Evolutionary conservation across 495 filamentous ascomycete genomes (phyloP).

Genomic region (Stereocaulon alpinum): DNA sequence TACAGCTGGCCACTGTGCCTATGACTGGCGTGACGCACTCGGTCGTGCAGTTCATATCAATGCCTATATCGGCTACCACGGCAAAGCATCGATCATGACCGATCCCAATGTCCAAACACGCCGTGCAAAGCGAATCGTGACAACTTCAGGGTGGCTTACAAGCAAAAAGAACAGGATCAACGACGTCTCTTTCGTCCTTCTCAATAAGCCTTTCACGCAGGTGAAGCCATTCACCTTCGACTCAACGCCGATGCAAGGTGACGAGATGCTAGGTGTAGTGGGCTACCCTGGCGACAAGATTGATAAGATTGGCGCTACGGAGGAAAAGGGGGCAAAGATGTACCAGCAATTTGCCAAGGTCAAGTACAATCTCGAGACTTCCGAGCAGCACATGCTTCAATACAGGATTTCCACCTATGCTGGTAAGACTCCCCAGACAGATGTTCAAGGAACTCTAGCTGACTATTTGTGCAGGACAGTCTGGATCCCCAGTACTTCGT

Average conservation of each 20-base stretch:
- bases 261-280: constrained; percentile 30
- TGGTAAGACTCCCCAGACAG: constrained; percentile 18
- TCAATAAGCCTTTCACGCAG: constrained; percentile 30
- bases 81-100: constrained; percentile 19
- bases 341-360: constrained; percentile 28
- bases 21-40: constrained; percentile 28
- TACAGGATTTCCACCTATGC: constrained; percentile 31
- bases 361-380: constrained; percentile 23
- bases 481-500: constrained; percentile 29
- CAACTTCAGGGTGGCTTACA: constrained; percentile 30
- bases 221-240: constrained; percentile 25
- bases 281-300: constrained; percentile 34
- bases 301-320: constrained; percentile 15
- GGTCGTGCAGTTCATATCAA: constrained; percentile 28
- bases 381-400: constrained; percentile 26
- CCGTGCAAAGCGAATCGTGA: constrained; percentile 27
- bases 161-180: constrained; percentile 23
- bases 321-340: constrained; percentile 34
- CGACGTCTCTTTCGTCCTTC: constrained; percentile 32
- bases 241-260: constrained; percentile 26
- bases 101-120: constrained; percentile 28
- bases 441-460: neutral
- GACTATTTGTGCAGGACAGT: constrained; percentile 23
- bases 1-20: constrained; percentile 33
- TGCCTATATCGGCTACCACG: constrained; percentile 33